Conservation (phyloP, 2,329 filamentous ascomycete genomes). For the Calonectria pseudoturangicola region DNA sequence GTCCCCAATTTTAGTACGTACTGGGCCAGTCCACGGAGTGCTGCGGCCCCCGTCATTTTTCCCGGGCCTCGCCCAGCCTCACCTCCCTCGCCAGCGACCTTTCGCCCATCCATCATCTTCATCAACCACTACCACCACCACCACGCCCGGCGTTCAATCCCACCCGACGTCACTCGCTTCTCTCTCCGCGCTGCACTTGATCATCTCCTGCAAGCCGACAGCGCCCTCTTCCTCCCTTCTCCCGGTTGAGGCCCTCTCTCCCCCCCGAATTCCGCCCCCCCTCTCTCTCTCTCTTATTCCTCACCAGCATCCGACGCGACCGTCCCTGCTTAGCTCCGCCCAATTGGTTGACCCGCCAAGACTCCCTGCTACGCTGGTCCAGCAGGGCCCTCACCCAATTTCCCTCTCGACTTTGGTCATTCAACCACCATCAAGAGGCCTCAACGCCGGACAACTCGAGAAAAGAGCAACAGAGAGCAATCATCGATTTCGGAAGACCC, state of each 20-base stretch:
- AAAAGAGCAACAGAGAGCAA: constrained; percentile 32
- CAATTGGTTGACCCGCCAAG: constrained; percentile 55
- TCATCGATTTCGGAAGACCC: constrained; percentile 37
- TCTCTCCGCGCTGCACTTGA: constrained; percentile 33
- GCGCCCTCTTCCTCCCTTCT: constrained; percentile 5
- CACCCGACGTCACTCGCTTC: constrained; percentile 20
- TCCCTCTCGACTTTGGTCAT: constrained; percentile 50
- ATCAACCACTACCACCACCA: constrained; percentile 39
- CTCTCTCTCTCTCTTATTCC: constrained; percentile 13
- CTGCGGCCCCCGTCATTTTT: constrained; percentile 47
- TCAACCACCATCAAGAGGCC: constrained; percentile 46
- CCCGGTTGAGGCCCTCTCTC: constrained; percentile 21
- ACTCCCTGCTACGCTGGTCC: constrained; percentile 52
- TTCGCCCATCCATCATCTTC: constrained; percentile 49
- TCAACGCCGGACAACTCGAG: constrained; percentile 27
- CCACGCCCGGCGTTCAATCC: constrained; percentile 21
- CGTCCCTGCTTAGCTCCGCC: constrained; percentile 42
- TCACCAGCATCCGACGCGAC: constrained; percentile 46
- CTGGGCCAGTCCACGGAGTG: constrained; percentile 39
- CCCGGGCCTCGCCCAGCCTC: constrained; percentile 53
- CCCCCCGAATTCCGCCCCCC: constrained; percentile 35
- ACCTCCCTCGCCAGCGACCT: constrained; percentile 49
- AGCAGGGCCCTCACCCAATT: constrained; percentile 54
- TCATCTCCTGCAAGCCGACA: constrained; percentile 30
- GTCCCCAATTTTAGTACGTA: constrained; percentile 49